These are phyloP conservation scores for Leishmania braziliensis DNA, from an alignment of 208 protist species.

Conservation along the genomic window DNA sequence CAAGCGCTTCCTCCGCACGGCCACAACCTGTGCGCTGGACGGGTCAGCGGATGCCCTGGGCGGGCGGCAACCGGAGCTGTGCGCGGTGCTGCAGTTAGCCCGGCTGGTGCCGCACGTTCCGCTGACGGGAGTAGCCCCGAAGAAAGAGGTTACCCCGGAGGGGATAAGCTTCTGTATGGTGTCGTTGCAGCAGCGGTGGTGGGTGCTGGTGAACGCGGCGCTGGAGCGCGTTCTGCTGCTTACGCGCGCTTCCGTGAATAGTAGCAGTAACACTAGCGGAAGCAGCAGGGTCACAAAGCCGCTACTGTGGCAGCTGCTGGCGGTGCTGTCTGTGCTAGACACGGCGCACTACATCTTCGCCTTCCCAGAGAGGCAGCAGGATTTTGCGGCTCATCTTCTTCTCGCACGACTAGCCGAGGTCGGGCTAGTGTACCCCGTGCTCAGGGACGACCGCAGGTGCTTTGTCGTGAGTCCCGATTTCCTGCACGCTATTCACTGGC, in stretches of 20 bases:
- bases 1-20: constrained; percentile 52
- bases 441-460: constrained; percentile 43
- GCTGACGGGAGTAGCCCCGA: background rate
- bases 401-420: constrained; percentile 78
- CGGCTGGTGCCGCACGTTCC: constrained; percentile 43
- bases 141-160: constrained; percentile 52
- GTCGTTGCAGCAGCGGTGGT: constrained; percentile 86
- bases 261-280: constrained; percentile 1
- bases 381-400: constrained; percentile 66
- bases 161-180: constrained; percentile 88
- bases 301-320: constrained; percentile 78
- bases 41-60: constrained; percentile 53
- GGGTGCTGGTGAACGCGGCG: constrained; percentile 71
- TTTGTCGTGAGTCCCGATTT: constrained; percentile 84
- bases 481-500: constrained; percentile 72
- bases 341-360: constrained; percentile 52
- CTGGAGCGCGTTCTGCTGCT: constrained; percentile 71
- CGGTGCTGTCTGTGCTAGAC: constrained; percentile 67
- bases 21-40: constrained; percentile 64
- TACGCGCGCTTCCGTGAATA: constrained; percentile 6
- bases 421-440: constrained; percentile 78
- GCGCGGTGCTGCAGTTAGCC: constrained; percentile 57
- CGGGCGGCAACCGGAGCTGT: constrained; percentile 37
- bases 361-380: constrained; percentile 57
- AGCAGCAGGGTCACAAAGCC: constrained; percentile 32